Base-by-base conservation (phyloP, 805 yeast genomes). In the Blastobotrys attinorum region DNA sequence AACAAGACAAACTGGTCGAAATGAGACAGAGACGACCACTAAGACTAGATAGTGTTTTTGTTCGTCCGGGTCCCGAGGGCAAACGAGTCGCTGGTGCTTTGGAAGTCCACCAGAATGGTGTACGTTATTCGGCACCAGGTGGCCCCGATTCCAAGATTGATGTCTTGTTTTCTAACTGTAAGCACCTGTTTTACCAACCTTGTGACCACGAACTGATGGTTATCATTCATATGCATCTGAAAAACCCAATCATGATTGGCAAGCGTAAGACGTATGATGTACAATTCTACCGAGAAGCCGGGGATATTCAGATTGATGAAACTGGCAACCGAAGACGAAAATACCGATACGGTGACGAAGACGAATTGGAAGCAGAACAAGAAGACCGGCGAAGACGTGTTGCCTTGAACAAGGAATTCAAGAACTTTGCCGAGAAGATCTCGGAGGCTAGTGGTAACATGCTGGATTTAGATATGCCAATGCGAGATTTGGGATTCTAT, bases 51-150 rank as follows among this genome's bases (percentile, higher is more conserved):
- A 81, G 82, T 48, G 89, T 92, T 1, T 87, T 81, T 60, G 83
- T 89, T 40, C 81, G 97, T 61, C 98, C 98, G 32, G 86, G 89
- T 39, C 97, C 97, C 0, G 98, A 90, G 62, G 83, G 96, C n/a
- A 90, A 90, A 62, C 85, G 96, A 64, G 79, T 83, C 22, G 90
- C 97, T 11, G 97, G 97, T 27, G 76, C 81, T 16, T 75, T 90
- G 45, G 85, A 86, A 50, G 86, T 90, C 48, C 98, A 90, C 64
- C 95, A 87, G 61, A 92, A 90, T 63, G 98, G 98, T 77, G 75
- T 92, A 50, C 75, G 97, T 55, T 92, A 89, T 63, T 95, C 86
- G 60, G 82, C 95, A 1, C 81, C 92, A 11, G 72, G 86, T 51
- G 77, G 89, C 58, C 71, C 80, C 15, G 97, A 90, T 57, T 94